Percentiles rank a stretch among this genome's conserved stretches.
These are phyloP conservation scores for Fusarium pseudonygamai DNA, from an alignment of 2,329 filamentous ascomycete genomes.

Conservation along the genomic window DNA sequence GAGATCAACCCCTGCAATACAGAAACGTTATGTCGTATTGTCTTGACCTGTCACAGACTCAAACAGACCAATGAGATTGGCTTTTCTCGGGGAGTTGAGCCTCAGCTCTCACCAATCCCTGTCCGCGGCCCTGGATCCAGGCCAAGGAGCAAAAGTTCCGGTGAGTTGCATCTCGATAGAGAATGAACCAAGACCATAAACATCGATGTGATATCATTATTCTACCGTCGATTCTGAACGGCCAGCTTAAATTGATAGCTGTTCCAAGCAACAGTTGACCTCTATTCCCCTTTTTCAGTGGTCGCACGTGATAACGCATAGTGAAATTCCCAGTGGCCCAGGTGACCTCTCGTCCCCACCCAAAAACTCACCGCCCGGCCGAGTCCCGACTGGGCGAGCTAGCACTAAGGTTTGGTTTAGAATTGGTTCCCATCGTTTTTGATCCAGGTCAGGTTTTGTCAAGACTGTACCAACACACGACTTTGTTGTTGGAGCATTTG, in stretches of 20 bases:
- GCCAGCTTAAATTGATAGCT: neutral
- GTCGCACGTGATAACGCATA: slow-evolving; percentile 35
- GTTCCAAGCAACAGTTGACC: neutral
- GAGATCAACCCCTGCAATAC: neutral
- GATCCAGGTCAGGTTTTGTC: neutral
- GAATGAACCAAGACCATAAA: neutral
- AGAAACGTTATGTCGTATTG: neutral
- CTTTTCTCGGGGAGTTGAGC: slow-evolving; percentile 15
- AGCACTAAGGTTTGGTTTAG: slow-evolving; percentile 14
- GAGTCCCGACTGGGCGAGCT: slow-evolving; percentile 36
- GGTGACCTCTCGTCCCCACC: slow-evolving; percentile 42
- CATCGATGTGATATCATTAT: slow-evolving; percentile 13
- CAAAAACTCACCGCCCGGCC: slow-evolving; percentile 40
- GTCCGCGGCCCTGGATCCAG: slow-evolving; percentile 4
- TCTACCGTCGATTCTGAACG: neutral
- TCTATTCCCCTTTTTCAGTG: neutral
- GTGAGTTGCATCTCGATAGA: neutral
- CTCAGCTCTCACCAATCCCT: slow-evolving; percentile 16
- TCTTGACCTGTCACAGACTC: neutral
- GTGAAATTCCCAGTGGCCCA: slow-evolving; percentile 40
- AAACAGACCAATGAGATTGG: slow-evolving; percentile 4
- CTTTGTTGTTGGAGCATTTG: slow-evolving; percentile 28
- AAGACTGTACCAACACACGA: slow-evolving; percentile 10
- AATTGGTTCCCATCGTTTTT: neutral
- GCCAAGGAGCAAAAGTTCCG: slow-evolving; percentile 26